phyloP scores from a whole-genome alignment of 768 basidiomycete species.

The Lactarius vividus region DNA sequence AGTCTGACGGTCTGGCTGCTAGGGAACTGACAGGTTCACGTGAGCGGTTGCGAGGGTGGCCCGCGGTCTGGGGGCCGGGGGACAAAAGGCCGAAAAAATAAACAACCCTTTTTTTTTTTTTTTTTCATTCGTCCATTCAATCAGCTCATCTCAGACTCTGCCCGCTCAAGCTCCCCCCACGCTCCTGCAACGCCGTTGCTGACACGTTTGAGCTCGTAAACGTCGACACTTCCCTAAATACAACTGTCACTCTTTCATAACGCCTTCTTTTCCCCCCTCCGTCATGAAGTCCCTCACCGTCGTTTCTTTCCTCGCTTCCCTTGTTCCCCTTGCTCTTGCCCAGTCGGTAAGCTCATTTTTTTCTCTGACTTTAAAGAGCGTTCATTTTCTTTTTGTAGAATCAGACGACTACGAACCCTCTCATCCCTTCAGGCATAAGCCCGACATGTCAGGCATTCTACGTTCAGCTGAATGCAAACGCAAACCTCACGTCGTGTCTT shows the following conservation, averaged over 20 bases:
- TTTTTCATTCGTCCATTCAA: neutral
- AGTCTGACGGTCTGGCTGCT: neutral
- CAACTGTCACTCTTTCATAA: constrained; percentile 17
- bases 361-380: constrained; percentile 33
- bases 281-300: constrained; percentile 55
- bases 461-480: constrained; percentile 57
- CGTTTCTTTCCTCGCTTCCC: constrained; percentile 48
- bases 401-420: constrained; percentile 37
- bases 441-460: constrained; percentile 57
- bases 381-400: constrained; percentile 18
- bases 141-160: neutral
- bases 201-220: constrained; percentile 2
- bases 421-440: constrained; percentile 71
- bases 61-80: neutral
- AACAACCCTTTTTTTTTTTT: neutral
- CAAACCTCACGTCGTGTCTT: constrained; percentile 58
- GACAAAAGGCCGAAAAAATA: neutral
- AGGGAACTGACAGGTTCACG: neutral
- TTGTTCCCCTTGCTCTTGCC: constrained; percentile 46
- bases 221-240: neutral
- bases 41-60: neutral
- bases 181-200: neutral
- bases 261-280: constrained; percentile 28
- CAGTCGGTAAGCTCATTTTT: constrained; percentile 33
- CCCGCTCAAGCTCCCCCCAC: neutral